Evolutionary conservation across 164 flowering plant species (phyloP).

Genomic region (Stephania japonica): DNA sequence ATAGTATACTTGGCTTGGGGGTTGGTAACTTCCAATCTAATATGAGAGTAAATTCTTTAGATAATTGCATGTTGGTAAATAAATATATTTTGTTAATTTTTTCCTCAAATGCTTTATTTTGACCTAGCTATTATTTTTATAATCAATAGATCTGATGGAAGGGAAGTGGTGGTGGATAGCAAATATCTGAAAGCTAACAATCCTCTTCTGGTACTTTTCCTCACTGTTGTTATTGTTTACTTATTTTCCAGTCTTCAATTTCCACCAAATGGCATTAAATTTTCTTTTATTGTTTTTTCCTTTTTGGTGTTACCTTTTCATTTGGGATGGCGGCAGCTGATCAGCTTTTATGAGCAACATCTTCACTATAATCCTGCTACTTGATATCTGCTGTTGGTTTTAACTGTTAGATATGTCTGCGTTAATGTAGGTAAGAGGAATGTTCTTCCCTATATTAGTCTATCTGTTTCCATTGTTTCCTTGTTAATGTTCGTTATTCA

Average conservation of each 20-base stretch:
- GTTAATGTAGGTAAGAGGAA: background rate
- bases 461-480: background rate
- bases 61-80: background rate
- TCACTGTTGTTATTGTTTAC: background rate
- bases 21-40: background rate
- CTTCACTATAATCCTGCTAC: conserved; percentile 51
- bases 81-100: background rate
- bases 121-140: background rate
- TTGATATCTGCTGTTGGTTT: conserved; percentile 11
- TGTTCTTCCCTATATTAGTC: background rate
- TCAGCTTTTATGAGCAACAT: conserved; percentile 77
- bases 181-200: conserved; percentile 55
- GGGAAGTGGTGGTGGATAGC: conserved; percentile 72
- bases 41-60: background rate
- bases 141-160: conserved; percentile 66
- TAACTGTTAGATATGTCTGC: background rate
- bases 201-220: conserved; percentile 57
- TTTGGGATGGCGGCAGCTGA: conserved; percentile 44
- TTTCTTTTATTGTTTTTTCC: too few species aligned
- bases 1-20: background rate
- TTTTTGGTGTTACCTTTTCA: background rate
- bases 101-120: background rate
- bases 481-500: background rate
- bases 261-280: too few species aligned
- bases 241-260: background rate